A percentile compares a stretch with the other conserved stretches of the same genome.
phyloP scores from a whole-genome alignment of 371 early-diverging fungal species.

The Mortierella sp. region DNA sequence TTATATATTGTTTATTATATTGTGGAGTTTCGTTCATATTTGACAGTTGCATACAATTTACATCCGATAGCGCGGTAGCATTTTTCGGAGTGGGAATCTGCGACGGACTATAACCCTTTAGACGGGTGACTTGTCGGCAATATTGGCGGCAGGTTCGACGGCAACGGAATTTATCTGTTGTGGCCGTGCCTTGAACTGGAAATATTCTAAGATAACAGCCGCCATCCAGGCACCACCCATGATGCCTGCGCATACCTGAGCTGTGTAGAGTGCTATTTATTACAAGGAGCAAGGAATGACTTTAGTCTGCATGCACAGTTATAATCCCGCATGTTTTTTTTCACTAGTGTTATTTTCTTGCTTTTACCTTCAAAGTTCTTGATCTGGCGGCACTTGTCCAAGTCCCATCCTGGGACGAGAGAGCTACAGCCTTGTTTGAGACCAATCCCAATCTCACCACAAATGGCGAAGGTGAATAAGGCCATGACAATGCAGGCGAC shows the following conservation, averaged over 20 bases:
- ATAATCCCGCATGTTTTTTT: not conserved
- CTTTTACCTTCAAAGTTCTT: constrained; percentile 24
- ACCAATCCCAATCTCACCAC: constrained; percentile 44
- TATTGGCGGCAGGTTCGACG: too few relatives aligned
- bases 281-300: too few relatives aligned
- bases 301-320: not conserved
- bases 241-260: constrained; percentile 34
- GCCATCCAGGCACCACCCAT: constrained; percentile 46
- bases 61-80: too few relatives aligned
- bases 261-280: constrained; percentile 24
- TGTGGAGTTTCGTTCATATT: too few relatives aligned
- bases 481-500: constrained; percentile 7
- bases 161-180: not conserved
- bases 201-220: constrained; percentile 9
- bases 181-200: constrained; percentile 28
- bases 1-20: too few relatives aligned
- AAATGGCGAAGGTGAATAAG: constrained; percentile 31
- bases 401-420: not conserved
- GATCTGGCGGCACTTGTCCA: constrained; percentile 5
- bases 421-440: constrained; percentile 22
- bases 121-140: not conserved
- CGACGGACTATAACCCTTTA: not conserved
- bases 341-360: not conserved
- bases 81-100: too few relatives aligned
- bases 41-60: too few relatives aligned